A percentile compares a stretch with the other conserved stretches of the same genome.
phyloP scores from a whole-genome alignment of 768 basidiomycete species.

The Dentipellis fragilis region DNA sequence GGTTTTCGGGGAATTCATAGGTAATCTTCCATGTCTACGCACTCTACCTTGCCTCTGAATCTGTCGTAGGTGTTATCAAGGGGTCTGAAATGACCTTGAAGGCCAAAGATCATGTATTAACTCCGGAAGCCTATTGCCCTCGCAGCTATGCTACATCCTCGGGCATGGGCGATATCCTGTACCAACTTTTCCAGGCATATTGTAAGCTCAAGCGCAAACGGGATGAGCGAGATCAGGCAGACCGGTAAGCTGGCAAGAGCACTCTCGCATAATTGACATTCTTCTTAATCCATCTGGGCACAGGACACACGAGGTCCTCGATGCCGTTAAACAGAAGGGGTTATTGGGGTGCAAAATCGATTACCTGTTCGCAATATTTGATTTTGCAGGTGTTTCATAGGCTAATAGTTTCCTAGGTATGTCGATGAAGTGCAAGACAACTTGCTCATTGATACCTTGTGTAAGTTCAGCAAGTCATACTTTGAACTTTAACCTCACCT shows the following conservation, averaged over 20 bases:
- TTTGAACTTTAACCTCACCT: too few species aligned
- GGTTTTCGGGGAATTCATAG: slow-evolving; percentile 58
- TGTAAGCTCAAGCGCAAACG: slow-evolving; percentile 30
- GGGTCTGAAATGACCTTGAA: slow-evolving; percentile 48
- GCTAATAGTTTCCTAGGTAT: slow-evolving; percentile 32
- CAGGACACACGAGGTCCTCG: slow-evolving; percentile 44
- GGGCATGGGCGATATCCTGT: not conserved
- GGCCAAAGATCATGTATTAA: too few species aligned
- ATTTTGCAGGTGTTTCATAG: not conserved
- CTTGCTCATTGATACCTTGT: slow-evolving; percentile 49
- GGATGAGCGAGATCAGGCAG: slow-evolving; percentile 46
- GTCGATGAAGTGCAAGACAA: slow-evolving; percentile 72
- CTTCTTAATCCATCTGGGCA: too few species aligned
- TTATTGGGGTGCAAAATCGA: slow-evolving; percentile 38
- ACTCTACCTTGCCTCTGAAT: too few species aligned
- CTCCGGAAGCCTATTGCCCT: too few species aligned
- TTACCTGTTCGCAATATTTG: slow-evolving; percentile 33
- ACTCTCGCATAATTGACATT: too few species aligned
- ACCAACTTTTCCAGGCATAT: slow-evolving; percentile 40
- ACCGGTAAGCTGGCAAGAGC: too few species aligned
- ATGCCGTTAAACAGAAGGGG: slow-evolving; percentile 19
- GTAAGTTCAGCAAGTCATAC: slow-evolving; percentile 27
- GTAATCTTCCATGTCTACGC: too few species aligned
- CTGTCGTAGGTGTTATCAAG: slow-evolving; percentile 59
- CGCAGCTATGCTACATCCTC: not conserved